Conservation (phyloP, 2,329 filamentous ascomycete genomes). For the Pseudogymnoascus sp. region DNA sequence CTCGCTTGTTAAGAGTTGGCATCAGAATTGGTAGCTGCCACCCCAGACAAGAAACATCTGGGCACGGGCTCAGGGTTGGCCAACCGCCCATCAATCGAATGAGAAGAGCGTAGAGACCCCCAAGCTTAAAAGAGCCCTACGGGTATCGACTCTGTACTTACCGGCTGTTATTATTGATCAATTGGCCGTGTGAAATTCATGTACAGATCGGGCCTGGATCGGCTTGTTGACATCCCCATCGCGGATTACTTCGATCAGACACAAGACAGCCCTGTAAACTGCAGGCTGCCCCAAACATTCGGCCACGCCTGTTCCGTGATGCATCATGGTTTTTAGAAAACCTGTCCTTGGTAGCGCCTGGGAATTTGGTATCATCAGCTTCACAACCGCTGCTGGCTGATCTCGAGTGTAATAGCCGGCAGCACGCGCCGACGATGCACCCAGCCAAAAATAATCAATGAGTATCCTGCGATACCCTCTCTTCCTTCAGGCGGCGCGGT, state of each 20-base stretch:
- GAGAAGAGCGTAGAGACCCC: neutral
- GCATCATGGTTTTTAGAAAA: neutral
- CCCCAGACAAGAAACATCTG: conserved; percentile 2
- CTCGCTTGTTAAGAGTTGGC: neutral
- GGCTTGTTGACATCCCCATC: neutral
- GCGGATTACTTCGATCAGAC: neutral
- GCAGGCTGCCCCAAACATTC: neutral
- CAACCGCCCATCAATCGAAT: neutral
- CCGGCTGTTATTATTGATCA: neutral
- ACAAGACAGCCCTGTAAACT: neutral
- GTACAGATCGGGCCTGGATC: neutral
- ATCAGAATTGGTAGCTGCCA: conserved; percentile 1
- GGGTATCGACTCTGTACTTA: neutral
- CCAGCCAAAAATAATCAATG: neutral
- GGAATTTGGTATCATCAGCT: neutral
- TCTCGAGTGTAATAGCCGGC: neutral
- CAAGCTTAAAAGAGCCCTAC: conserved; percentile 3
- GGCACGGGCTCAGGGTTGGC: neutral
- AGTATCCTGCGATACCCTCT: neutral
- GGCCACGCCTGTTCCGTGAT: neutral
- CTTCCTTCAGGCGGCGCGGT: neutral
- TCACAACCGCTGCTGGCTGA: neutral
- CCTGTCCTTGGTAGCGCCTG: neutral
- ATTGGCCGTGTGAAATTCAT: neutral
- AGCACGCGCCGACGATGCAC: neutral